Evolutionary conservation across 306 rosid species (phyloP).

Genomic region (Mucuna pruriens): DNA sequence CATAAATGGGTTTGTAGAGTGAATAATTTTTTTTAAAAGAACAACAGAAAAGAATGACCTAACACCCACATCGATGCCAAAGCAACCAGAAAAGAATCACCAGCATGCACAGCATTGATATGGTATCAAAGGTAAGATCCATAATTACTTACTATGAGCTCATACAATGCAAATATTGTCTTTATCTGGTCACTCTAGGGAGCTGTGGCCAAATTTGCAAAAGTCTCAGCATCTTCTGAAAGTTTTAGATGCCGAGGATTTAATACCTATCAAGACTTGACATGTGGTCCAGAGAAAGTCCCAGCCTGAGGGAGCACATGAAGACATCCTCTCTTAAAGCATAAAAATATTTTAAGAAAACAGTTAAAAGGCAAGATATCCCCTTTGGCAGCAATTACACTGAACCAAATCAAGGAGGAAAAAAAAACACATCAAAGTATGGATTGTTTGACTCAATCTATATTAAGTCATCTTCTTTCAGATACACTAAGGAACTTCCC

Average conservation of each 20-base stretch:
- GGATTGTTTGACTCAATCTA: not conserved
- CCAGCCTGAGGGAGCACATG: constrained; percentile 39
- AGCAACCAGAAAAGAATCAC: constrained; percentile 49
- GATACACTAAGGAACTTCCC: not conserved
- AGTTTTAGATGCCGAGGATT: constrained; percentile 33
- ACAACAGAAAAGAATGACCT: not conserved
- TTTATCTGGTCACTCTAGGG: constrained; percentile 47
- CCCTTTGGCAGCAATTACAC: constrained; percentile 11
- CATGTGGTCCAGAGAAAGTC: constrained; percentile 36
- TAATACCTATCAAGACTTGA: constrained; percentile 41
- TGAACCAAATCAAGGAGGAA: constrained; percentile 16
- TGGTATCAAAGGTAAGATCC: constrained; percentile 1
- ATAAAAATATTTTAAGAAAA: constrained; percentile 11
- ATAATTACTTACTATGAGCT: constrained; percentile 26
- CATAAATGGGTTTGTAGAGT: not conserved
- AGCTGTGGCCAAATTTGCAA: constrained; percentile 30
- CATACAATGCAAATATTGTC: constrained; percentile 24
- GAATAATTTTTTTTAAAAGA: not conserved
- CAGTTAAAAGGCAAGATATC: constrained; percentile 7
- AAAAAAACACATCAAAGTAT: not conserved
- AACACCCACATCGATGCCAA: constrained; percentile 40
- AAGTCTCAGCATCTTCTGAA: constrained; percentile 33
- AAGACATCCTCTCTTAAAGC: constrained; percentile 35
- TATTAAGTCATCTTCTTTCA: constrained; percentile 9
- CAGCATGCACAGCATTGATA: constrained; percentile 28